phyloP scores from a whole-genome alignment of 805 yeast genomes.

The Metschnikowia cerradonensis region DNA sequence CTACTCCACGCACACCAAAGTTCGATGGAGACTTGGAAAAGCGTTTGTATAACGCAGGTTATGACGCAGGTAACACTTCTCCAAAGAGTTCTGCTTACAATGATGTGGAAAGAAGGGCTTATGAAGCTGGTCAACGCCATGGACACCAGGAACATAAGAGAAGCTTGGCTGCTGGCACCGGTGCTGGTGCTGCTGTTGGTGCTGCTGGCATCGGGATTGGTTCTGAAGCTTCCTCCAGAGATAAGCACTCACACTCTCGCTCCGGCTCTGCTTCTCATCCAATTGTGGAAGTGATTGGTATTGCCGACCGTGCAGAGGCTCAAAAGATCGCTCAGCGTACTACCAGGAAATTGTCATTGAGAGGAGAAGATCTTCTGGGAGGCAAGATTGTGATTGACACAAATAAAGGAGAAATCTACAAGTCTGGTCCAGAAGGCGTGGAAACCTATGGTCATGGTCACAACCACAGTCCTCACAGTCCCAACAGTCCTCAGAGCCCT shows the following conservation, averaged over 20 bases:
- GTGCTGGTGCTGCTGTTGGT: background rate
- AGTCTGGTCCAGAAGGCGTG: background rate
- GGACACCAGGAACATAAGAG: background rate
- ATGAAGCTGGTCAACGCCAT: slow-evolving; percentile 2
- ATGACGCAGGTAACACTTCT: slow-evolving; percentile 1
- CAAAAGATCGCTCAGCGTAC: slow-evolving; percentile 31
- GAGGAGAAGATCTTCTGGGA: slow-evolving; percentile 31
- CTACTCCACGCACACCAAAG: background rate
- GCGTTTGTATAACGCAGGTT: slow-evolving; percentile 7
- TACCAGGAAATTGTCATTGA: slow-evolving; percentile 25
- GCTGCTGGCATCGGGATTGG: background rate
- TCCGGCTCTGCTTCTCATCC: slow-evolving; percentile 6
- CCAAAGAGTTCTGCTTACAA: background rate
- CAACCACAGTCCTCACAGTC: background rate
- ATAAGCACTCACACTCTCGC: background rate
- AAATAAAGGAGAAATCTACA: slow-evolving; percentile 31
- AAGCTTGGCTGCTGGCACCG: slow-evolving; percentile 1
- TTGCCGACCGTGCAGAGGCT: slow-evolving; percentile 26
- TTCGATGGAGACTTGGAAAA: slow-evolving; percentile 4
- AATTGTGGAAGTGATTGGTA: slow-evolving; percentile 35
- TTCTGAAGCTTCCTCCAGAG: background rate
- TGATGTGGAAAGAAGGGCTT: slow-evolving; percentile 2
- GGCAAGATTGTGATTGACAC: slow-evolving; percentile 34
- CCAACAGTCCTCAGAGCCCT: background rate
- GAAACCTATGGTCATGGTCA: background rate